Conservation (phyloP, 140 eudicot genomes). For the Oenanthe javanica region DNA sequence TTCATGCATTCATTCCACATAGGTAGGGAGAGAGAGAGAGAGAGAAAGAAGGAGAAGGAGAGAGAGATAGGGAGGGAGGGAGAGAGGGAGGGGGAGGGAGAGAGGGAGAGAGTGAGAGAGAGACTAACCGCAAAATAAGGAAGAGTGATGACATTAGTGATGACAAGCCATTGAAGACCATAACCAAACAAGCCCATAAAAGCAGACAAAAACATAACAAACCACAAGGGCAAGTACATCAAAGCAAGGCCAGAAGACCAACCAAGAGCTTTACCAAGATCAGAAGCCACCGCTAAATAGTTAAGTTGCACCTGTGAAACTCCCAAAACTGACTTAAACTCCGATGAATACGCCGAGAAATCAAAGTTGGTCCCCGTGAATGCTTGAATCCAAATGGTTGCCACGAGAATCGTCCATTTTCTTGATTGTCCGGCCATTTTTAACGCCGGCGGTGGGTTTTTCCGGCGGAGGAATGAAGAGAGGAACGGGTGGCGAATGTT, state of each 20-base stretch:
- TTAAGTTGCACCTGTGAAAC: conserved; percentile 61
- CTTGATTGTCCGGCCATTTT: conserved; percentile 61
- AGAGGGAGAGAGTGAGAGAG: not conserved
- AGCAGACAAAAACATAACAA: conserved; percentile 66
- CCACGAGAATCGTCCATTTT: conserved; percentile 80
- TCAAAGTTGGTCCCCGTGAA: conserved; percentile 85
- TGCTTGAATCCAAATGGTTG: conserved; percentile 72
- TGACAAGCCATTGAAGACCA: conserved; percentile 72
- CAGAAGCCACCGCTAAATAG: conserved; percentile 70
- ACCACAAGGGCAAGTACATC: conserved; percentile 54
- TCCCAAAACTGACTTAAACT: conserved; percentile 49
- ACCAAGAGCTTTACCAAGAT: conserved; percentile 69
- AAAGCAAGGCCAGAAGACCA: conserved; percentile 84
- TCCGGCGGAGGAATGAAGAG: not conserved
- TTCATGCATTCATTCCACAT: not conserved
- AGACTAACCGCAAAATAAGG: conserved; percentile 44
- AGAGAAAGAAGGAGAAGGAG: not conserved
- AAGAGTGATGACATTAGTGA: conserved; percentile 27
- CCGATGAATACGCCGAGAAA: conserved; percentile 80
- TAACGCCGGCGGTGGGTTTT: not conserved
- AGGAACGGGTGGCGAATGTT: not conserved
- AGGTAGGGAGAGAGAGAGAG: not conserved
- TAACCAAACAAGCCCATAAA: conserved; percentile 74
- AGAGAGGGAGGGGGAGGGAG: not conserved
- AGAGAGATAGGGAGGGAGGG: not conserved